Conservation (phyloP, 2,329 filamentous ascomycete genomes). For the Cercospora zeae-maydis region DNA sequence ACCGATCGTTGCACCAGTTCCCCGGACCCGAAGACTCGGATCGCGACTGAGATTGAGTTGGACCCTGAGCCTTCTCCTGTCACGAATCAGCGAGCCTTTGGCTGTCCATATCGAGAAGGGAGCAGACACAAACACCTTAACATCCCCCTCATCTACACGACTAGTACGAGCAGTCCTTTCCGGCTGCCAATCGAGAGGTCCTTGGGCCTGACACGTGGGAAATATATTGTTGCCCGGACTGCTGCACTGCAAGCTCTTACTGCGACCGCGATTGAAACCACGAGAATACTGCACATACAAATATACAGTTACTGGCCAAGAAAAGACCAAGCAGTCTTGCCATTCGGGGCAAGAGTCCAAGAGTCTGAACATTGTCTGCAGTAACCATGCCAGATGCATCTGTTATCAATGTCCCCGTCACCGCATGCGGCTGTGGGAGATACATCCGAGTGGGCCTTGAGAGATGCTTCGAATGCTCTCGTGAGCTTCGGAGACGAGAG, state of each 20-base stretch:
- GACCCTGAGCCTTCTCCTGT: not conserved
- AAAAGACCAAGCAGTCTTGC: not conserved
- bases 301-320: not conserved
- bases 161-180: not conserved
- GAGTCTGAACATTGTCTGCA: not conserved
- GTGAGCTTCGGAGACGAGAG: not conserved
- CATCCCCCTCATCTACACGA: not conserved
- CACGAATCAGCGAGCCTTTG: not conserved
- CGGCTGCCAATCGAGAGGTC: not conserved
- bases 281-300: not conserved
- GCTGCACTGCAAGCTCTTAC: not conserved
- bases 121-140: not conserved
- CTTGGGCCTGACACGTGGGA: not conserved
- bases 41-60: not conserved
- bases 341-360: not conserved
- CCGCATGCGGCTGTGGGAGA: slow-evolving; percentile 1
- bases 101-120: slow-evolving; percentile 9
- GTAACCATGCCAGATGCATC: not conserved
- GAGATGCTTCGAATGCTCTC: not conserved
- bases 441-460: not conserved
- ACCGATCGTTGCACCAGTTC: not conserved
- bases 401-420: not conserved
- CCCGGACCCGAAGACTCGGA: not conserved
- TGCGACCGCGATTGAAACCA: no score
- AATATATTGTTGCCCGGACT: not conserved